Percentiles rank a stretch among this genome's conserved stretches.
Conservation (phyloP, 2,329 filamentous ascomycete genomes). For the Lecanoromycetidae sp. region DNA sequence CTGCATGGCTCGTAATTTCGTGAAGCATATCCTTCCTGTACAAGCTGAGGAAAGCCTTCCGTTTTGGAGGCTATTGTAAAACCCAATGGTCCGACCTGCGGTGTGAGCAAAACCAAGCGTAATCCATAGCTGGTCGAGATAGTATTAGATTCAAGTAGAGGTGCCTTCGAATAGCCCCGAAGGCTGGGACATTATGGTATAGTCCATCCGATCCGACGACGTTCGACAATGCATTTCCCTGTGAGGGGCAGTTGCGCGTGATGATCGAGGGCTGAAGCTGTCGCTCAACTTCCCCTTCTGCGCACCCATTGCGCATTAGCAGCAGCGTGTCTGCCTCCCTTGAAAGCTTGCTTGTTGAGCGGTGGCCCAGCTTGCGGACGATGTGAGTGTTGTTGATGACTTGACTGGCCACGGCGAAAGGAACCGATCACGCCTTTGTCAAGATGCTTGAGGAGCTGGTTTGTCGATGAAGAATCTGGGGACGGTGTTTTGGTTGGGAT, state of each 20-base stretch:
- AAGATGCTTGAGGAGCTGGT: slow-evolving; percentile 53
- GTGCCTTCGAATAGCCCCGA: no score
- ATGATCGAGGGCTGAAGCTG: slow-evolving; percentile 3
- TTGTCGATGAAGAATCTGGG: slow-evolving; percentile 23
- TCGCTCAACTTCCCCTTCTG: slow-evolving; percentile 12
- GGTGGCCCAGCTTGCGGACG: slow-evolving; percentile 27
- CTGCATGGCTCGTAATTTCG: slow-evolving; percentile 8
- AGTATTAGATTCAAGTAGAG: background rate
- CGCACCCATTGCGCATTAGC: slow-evolving; percentile 1
- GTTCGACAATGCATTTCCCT: slow-evolving; percentile 5
- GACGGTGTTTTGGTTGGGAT: slow-evolving; percentile 17
- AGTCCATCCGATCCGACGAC: background rate
- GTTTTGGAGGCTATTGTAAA: background rate
- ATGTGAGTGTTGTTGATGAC: slow-evolving; percentile 38
- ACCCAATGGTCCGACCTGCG: background rate
- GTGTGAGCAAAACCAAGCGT: background rate
- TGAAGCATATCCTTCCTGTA: background rate
- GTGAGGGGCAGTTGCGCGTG: background rate
- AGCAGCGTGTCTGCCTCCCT: slow-evolving; percentile 6
- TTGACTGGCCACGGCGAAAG: slow-evolving; percentile 52
- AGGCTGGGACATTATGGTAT: background rate
- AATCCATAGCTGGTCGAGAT: background rate
- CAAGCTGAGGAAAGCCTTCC: background rate
- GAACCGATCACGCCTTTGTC: slow-evolving; percentile 62
- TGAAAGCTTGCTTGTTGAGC: slow-evolving; percentile 4